Conservation (phyloP, 2,329 filamentous ascomycete species). For the Alternaria sp. region DNA sequence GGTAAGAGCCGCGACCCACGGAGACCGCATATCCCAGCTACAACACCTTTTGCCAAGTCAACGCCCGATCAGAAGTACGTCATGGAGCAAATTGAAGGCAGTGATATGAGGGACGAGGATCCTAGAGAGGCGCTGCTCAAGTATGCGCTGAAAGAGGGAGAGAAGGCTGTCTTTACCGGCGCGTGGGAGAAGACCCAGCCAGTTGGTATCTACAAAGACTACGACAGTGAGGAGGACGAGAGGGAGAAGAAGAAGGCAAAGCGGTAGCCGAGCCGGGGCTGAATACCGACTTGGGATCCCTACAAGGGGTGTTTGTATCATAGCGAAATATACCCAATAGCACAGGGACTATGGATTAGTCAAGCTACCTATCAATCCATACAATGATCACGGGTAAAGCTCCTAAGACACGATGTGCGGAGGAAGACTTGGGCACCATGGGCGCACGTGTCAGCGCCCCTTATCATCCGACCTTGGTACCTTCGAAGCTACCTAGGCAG, state of each 20-base stretch:
- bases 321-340: slow-evolving; percentile 15
- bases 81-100: slow-evolving; percentile 84
- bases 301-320: slow-evolving; percentile 9
- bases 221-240: slow-evolving; percentile 82
- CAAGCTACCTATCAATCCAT: not conserved
- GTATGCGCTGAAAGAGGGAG: slow-evolving; percentile 91
- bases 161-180: slow-evolving; percentile 91
- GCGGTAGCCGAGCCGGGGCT: slow-evolving; percentile 15
- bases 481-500: not conserved
- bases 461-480: slow-evolving; percentile 7
- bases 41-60: slow-evolving; percentile 88
- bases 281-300: not conserved
- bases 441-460: slow-evolving; percentile 10
- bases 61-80: slow-evolving; percentile 92
- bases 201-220: slow-evolving; percentile 85
- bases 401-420: not conserved
- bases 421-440: not conserved
- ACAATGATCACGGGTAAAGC: not conserved
- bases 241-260: slow-evolving; percentile 67
- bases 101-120: slow-evolving; percentile 94
- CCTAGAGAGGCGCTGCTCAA: slow-evolving; percentile 91
- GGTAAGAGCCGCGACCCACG: slow-evolving; percentile 80
- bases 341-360: not conserved
- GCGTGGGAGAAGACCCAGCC: slow-evolving; percentile 94
- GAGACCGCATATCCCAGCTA: slow-evolving; percentile 80